Base-by-base conservation (phyloP, 2,329 filamentous ascomycete genomes). In the Byssoonygena ceratinophila region DNA sequence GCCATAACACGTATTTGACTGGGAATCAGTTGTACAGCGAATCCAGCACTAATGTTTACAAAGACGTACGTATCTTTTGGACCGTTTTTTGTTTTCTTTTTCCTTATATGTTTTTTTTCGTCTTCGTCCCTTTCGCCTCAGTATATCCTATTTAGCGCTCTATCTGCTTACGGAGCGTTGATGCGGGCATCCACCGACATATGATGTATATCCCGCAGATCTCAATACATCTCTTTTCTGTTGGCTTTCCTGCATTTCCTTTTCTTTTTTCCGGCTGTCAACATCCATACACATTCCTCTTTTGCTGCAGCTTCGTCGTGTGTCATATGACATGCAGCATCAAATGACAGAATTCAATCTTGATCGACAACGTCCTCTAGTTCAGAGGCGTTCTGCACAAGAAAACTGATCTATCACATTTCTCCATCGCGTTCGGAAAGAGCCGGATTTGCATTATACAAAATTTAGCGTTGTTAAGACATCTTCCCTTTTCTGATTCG, bases 1-100 rank as follows among this genome's bases (percentile, higher is more conserved):
- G 88, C 64, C 90, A 96, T 73, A 96, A 96, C 66, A 96, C 90
- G 0, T 96, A 95, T 66, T 74, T 95, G 39, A 83, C 83, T 1
- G 90, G 90, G 1, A 89, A 94, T 61, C 91, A 96, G 68, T 75
- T 92, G 37, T 83, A 81, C 55, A 88, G 87, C 44, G 80, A 81
- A 55, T 84, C 86, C 55, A 88, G 84, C 25, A 81, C 84, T 0
- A 82, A 89, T 53, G 81, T 84, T 11, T 96, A 96, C 69, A 84
- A 78, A 59, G 80, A 82, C 63, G 86, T 86, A 64, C 63, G 81
- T 72, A 8, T 48, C 31, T 34, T 32, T 14, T 37, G 8, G 25
- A 20, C 29, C 18, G 14, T 37, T 18, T 18, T 37, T 18, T 18
- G 9, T 18, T 18, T 37, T 37, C 18, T 9, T 37, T 16, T 37